phyloP scores from a whole-genome alignment of 2,329 filamentous ascomycete species.

The Monilinia aucupariae region DNA sequence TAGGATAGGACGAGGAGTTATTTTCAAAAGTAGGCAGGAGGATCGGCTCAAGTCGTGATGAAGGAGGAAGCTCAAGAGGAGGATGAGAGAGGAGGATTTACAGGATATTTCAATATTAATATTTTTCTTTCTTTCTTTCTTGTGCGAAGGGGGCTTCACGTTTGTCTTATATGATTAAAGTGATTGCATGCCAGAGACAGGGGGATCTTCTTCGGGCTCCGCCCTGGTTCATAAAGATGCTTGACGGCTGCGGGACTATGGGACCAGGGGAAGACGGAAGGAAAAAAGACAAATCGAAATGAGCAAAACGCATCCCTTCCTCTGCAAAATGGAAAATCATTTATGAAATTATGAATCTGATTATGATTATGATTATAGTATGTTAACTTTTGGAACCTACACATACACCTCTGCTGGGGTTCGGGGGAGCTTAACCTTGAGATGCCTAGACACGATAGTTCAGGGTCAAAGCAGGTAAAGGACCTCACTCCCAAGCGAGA shows the following conservation, averaged over 20 bases:
- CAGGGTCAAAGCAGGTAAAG: slow-evolving; percentile 14
- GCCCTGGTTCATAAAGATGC: slow-evolving; percentile 21
- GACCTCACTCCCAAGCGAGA: background rate
- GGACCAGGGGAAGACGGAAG: slow-evolving; percentile 32
- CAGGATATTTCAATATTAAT: slow-evolving; percentile 20
- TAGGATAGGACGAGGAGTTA: slow-evolving; percentile 1
- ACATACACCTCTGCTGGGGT: background rate
- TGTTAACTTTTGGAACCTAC: background rate
- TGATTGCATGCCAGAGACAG: slow-evolving; percentile 30
- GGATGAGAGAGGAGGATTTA: slow-evolving; percentile 18
- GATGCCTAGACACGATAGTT: background rate
- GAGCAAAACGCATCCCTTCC: slow-evolving; percentile 20
- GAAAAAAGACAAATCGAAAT: slow-evolving; percentile 31
- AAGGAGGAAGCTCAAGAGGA: slow-evolving; percentile 12
- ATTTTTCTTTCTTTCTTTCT: slow-evolving; percentile 15
- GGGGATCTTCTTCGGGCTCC: slow-evolving; percentile 27
- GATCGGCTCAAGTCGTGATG: slow-evolving; percentile 7
- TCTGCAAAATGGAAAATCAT: slow-evolving; percentile 10
- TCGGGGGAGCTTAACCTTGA: slow-evolving; percentile 15
- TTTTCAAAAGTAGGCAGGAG: slow-evolving; percentile 8
- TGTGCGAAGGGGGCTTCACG: slow-evolving; percentile 26
- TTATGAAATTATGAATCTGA: slow-evolving; percentile 15
- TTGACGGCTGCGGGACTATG: slow-evolving; percentile 25
- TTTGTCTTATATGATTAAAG: slow-evolving; percentile 32
- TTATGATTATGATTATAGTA: slow-evolving; percentile 5